phyloP scores from a whole-genome alignment of 441 rosid genomes.

The Flueggea neowawraea region DNA sequence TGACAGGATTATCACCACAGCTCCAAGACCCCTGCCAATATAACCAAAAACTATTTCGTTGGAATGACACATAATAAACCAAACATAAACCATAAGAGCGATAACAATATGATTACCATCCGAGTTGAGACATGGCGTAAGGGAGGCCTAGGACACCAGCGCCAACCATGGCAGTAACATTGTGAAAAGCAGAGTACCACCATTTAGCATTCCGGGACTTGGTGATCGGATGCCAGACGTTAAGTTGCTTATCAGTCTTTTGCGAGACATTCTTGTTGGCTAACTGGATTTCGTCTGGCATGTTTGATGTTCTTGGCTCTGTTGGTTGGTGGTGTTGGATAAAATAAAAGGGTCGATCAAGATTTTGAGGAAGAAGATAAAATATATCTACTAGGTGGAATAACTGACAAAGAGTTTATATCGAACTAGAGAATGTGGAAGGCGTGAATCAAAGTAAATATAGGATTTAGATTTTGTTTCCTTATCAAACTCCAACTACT shows the following conservation, averaged over 20 bases:
- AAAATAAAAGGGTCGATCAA: too few relatives aligned
- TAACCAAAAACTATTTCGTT: not conserved
- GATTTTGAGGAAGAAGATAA: too few relatives aligned
- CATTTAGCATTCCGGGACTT: constrained; percentile 65
- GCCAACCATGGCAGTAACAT: constrained; percentile 87
- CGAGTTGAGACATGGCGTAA: constrained; percentile 69
- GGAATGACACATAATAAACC: not conserved
- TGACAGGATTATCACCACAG: constrained; percentile 40
- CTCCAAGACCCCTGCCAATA: constrained; percentile 67
- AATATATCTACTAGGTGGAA: too few relatives aligned
- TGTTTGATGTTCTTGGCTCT: too few relatives aligned
- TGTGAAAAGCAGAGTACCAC: constrained; percentile 90
- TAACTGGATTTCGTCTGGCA: too few relatives aligned
- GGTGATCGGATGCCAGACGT: constrained; percentile 76
- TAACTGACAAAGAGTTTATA: too few relatives aligned
- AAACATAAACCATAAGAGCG: not conserved
- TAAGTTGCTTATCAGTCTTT: constrained; percentile 19
- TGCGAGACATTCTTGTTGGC: too few relatives aligned
- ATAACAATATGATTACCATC: constrained; percentile 44
- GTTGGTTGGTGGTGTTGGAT: too few relatives aligned
- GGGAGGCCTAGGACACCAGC: constrained; percentile 84
- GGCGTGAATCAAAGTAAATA: too few relatives aligned
- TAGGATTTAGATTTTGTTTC: too few relatives aligned
- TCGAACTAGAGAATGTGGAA: too few relatives aligned
- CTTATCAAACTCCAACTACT: too few relatives aligned